Conservation (phyloP, 768 basidiomycete species). For the Pholiota molesta region DNA sequence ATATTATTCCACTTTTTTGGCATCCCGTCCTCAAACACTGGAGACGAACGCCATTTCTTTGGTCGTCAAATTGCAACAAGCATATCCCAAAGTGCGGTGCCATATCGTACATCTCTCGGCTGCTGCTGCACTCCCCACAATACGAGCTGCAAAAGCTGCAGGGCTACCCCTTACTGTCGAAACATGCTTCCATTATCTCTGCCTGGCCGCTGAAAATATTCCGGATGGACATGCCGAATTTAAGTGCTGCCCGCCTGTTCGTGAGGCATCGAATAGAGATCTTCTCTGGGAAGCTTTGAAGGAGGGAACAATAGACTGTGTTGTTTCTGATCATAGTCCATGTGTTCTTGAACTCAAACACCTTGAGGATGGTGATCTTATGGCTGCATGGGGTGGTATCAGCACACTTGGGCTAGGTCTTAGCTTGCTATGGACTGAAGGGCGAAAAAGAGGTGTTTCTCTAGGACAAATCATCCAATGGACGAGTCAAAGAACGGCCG, state of each 20-base stretch:
- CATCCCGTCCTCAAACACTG: constrained; percentile 79
- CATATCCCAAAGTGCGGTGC: constrained; percentile 70
- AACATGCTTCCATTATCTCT: constrained; percentile 97
- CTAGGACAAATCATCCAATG: constrained; percentile 73
- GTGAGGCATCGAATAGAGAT: constrained; percentile 72
- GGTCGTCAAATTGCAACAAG: constrained; percentile 65
- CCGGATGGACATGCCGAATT: constrained; percentile 81
- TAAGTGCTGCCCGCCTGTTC: constrained; percentile 96
- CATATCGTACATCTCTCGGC: constrained; percentile 98
- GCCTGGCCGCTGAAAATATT: constrained; percentile 71
- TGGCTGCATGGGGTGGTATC: constrained; percentile 95
- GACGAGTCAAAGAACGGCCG: constrained; percentile 74
- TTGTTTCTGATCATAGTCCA: constrained; percentile 97
- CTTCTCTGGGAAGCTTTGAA: constrained; percentile 79
- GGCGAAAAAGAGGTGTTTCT: constrained; percentile 54
- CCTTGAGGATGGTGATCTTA: constrained; percentile 75
- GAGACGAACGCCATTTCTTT: constrained; percentile 84
- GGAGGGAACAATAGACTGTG: constrained; percentile 85
- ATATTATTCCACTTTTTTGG: constrained; percentile 80
- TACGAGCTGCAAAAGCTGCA: constrained; percentile 66
- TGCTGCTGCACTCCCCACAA: constrained; percentile 73
- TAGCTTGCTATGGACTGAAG: constrained; percentile 89
- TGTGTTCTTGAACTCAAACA: constrained; percentile 84
- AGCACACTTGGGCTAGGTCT: constrained; percentile 89
- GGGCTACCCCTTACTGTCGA: constrained; percentile 85